Base-by-base conservation (phyloP, 495 filamentous ascomycete genomes). In the Antarctomyces pellizariae region DNA sequence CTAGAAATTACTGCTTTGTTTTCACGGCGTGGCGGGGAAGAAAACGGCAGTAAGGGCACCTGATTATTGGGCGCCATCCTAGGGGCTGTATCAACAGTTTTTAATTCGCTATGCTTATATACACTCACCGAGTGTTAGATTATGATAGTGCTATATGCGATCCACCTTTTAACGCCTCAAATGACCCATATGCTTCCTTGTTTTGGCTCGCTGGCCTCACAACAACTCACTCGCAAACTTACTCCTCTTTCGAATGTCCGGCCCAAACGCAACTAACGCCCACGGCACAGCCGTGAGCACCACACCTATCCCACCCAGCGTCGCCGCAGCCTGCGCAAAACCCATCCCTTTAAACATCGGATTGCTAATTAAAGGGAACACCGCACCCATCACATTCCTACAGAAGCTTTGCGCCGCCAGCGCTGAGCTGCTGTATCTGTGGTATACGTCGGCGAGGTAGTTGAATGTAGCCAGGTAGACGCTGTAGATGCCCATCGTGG, bases 381-480 rank as follows among this genome's bases (percentile, higher is more conserved):
- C 49, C 2, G 79, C 84, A 18, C 71, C 80, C 0, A 93, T 53
- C 16, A 91, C 56, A 45, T 95, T 95, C 2, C 84, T 62, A 36
- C 69, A 65, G 38, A 78, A 84, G 3, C 64, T 71, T 48, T 93
- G 83, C 7, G 82, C 80, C 1, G 84, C 84, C 24, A 93, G 54
- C 2, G 83, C 83, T 5, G 75, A 86, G 29, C 68, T 77, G 1
- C 83, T 78, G 38, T 78, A 90, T 0, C 62, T 55, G 42, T 79
- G 72, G 45, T 91, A 95, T 1, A 64, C 73, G 46, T 92, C 84
- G n/a, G 82, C 80, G 8, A 92, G 59, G 36, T 92, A 92, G 38
- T 92, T 95, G 52, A 92, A 92, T 0, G 77, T 72, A 1, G 83
- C 76, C 4, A 95, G 56, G 42, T 92, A 93, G 23, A 93, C 66